phyloP scores from a whole-genome alignment of 441 rosid genomes.

The Gossypium lobatum region DNA sequence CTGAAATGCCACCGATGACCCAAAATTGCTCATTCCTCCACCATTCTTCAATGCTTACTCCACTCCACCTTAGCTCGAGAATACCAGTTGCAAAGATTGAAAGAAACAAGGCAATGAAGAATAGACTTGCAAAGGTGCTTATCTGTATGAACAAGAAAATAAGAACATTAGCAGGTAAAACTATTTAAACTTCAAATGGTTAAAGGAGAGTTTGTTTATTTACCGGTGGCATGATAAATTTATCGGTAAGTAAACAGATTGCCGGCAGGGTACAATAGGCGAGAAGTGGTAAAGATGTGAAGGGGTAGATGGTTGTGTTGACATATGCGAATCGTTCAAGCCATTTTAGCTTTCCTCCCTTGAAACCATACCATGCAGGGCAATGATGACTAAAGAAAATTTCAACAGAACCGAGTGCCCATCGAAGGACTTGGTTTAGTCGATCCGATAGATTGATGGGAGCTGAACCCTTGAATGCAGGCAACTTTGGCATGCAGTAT shows the following conservation, averaged over 20 bases:
- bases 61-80: constrained; percentile 94
- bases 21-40: constrained; percentile 98
- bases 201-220: constrained; percentile 10
- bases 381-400: constrained; percentile 91
- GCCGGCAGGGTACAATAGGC: constrained; percentile 90
- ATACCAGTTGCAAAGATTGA: constrained; percentile 78
- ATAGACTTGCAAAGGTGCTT: constrained; percentile 86
- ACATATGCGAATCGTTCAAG: constrained; percentile 81
- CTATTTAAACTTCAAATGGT: neutral
- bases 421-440: constrained; percentile 86
- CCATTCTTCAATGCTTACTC: constrained; percentile 96
- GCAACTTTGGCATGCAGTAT: constrained; percentile 76
- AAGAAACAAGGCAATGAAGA: constrained; percentile 69
- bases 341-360: constrained; percentile 83
- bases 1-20: constrained; percentile 95
- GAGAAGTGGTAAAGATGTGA: constrained; percentile 88
- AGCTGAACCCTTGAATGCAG: constrained; percentile 94
- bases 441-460: constrained; percentile 91
- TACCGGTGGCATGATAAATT: constrained; percentile 95
- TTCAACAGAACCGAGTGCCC: constrained; percentile 98
- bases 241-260: constrained; percentile 82
- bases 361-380: constrained; percentile 81
- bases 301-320: constrained; percentile 88
- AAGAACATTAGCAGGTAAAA: neutral
- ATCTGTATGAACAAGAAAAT: constrained; percentile 38